phyloP scores from a whole-genome alignment of 768 basidiomycete genomes.

The Sarcodon aspratus region DNA sequence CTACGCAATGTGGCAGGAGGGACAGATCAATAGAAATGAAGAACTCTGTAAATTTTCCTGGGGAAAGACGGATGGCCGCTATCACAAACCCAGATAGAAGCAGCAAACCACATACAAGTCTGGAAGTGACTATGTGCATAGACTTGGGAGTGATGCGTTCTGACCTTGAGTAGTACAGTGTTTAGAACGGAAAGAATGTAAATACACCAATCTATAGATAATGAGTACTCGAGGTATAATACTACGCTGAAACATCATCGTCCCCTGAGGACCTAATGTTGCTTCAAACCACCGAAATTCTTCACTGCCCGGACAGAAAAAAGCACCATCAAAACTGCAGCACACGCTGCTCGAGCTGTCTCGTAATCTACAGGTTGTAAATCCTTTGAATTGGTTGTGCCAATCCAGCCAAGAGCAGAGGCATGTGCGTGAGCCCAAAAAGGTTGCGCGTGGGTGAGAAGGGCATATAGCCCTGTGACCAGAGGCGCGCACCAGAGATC shows the following conservation, averaged over 20 bases:
- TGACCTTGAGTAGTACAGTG: too few species aligned
- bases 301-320: conserved; percentile 56
- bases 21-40: too few species aligned
- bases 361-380: conserved; percentile 46
- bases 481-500: conserved; percentile 83
- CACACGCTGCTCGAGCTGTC: conserved; percentile 62
- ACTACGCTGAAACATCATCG: neutral
- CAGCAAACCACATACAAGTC: too few species aligned
- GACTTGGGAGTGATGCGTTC: too few species aligned
- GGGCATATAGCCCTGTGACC: conserved; percentile 67
- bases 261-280: neutral
- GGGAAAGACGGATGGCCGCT: too few species aligned
- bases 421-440: conserved; percentile 60
- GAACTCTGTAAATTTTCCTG: too few species aligned
- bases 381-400: conserved; percentile 21
- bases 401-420: conserved; percentile 35
- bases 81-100: too few species aligned
- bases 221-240: too few species aligned
- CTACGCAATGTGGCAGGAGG: too few species aligned
- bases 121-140: too few species aligned
- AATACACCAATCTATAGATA: too few species aligned
- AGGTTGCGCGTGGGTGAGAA: conserved; percentile 79
- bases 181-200: too few species aligned
- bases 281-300: conserved; percentile 34
- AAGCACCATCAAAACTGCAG: conserved; percentile 45